These are phyloP conservation scores for Knufia petricola DNA, from an alignment of 2,329 filamentous ascomycete genomes.

Conservation along the genomic window DNA sequence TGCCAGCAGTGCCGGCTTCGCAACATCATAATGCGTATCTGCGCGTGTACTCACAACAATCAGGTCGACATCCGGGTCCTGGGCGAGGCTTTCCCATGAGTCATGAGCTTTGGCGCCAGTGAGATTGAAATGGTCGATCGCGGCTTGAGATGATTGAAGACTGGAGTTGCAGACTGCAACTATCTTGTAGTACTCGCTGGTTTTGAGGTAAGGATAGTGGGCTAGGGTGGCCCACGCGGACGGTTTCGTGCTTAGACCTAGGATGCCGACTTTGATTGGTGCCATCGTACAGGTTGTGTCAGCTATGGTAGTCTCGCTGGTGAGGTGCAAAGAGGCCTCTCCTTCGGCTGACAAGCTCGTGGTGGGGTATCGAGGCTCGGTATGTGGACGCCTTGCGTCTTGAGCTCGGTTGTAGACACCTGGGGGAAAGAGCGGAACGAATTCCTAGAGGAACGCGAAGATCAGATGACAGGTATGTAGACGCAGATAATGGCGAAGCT, in stretches of 20 bases:
- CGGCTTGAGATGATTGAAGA: constrained; percentile 34
- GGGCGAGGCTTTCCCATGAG: constrained; percentile 39
- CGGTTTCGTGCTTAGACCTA: constrained; percentile 48
- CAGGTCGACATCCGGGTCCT: constrained; percentile 43
- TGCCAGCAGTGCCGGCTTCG: constrained; percentile 39
- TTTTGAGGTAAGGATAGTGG: constrained; percentile 51
- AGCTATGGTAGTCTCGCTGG: too few species aligned
- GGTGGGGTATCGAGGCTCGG: too few species aligned
- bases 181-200: constrained; percentile 38
- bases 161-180: constrained; percentile 46
- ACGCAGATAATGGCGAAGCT: too few species aligned
- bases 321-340: too few species aligned
- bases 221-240: constrained; percentile 46
- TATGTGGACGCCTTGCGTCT: too few species aligned
- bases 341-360: too few species aligned
- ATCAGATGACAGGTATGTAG: too few species aligned
- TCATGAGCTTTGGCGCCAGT: constrained; percentile 41
- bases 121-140: constrained; percentile 38
- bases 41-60: constrained; percentile 48
- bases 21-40: constrained; percentile 41
- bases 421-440: too few species aligned
- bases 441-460: too few species aligned
- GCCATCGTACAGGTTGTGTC: constrained; percentile 31
- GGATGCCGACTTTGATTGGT: constrained; percentile 47
- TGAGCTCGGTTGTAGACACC: too few species aligned